phyloP scores from a whole-genome alignment of 2,329 filamentous ascomycete genomes.

The Ophiocordyceps camponoti-floridani region DNA sequence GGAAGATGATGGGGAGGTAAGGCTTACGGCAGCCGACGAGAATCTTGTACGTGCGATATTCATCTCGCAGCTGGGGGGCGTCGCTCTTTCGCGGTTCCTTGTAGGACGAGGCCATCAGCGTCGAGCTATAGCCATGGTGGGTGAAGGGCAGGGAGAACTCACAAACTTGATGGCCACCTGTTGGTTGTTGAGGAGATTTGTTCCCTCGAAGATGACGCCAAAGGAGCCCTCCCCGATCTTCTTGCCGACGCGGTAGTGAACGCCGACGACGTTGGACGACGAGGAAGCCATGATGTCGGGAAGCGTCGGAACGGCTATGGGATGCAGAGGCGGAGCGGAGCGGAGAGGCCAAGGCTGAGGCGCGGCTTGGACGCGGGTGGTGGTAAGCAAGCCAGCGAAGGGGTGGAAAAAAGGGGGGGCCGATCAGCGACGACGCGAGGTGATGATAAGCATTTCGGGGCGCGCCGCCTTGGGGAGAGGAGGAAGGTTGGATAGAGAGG shows the following conservation, averaged over 20 bases:
- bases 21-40: constrained; percentile 91
- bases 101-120: background rate
- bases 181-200: constrained; percentile 96
- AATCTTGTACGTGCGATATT: constrained; percentile 99
- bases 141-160: constrained; percentile 20
- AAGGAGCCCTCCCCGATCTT: constrained; percentile 99
- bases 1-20: background rate
- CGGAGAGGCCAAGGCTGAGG: background rate
- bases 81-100: constrained; percentile 98
- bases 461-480: constrained; percentile 1
- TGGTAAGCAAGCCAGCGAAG: constrained; percentile 4
- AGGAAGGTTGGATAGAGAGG: background rate
- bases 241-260: constrained; percentile 97
- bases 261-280: constrained; percentile 92
- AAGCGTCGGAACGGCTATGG: background rate
- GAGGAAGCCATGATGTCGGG: constrained; percentile 55
- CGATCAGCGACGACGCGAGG: constrained; percentile 6
- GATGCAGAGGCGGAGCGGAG: background rate
- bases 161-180: constrained; percentile 99
- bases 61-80: constrained; percentile 90
- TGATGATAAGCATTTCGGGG: constrained; percentile 6
- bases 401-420: background rate
- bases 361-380: constrained; percentile 1
- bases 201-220: constrained; percentile 96
- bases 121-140: background rate